phyloP scores from a whole-genome alignment of 129 eudicot species.

The Artemisia argyi region DNA sequence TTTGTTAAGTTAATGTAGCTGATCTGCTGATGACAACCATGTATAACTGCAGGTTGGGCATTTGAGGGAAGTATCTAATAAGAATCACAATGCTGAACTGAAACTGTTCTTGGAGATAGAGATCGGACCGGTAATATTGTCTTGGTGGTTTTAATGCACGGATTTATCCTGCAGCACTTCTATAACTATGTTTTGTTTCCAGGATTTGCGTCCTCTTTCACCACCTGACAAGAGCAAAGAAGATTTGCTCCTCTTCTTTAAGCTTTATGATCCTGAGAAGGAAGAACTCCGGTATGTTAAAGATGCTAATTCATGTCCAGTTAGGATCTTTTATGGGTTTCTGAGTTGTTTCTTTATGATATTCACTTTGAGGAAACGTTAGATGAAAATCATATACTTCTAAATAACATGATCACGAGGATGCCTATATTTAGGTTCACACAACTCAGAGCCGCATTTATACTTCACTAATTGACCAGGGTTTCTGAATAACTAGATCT shows the following conservation, averaged over 20 bases:
- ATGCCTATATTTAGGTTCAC: constrained; percentile 12
- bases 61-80: constrained; percentile 78
- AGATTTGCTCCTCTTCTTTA: constrained; percentile 91
- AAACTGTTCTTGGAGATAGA: constrained; percentile 90
- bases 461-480: constrained; percentile 5
- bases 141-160: constrained; percentile 10
- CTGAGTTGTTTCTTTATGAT: constrained; percentile 10
- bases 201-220: constrained; percentile 79
- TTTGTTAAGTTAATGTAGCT: constrained; percentile 18
- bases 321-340: background rate
- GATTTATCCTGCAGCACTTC: background rate
- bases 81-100: constrained; percentile 86
- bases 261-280: constrained; percentile 86
- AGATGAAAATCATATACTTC: constrained; percentile 1
- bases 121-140: constrained; percentile 63
- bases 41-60: constrained; percentile 77
- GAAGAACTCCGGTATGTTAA: constrained; percentile 84
- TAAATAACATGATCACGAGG: constrained; percentile 1
- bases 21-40: constrained; percentile 15
- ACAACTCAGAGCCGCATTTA: constrained; percentile 6
- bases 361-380: constrained; percentile 6
- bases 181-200: constrained; percentile 17
- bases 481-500: constrained; percentile 2
- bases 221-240: constrained; percentile 87
- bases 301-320: background rate